Evolutionary conservation across 495 filamentous ascomycete species (phyloP).

Genomic region (Chlorociboria aeruginascens): DNA sequence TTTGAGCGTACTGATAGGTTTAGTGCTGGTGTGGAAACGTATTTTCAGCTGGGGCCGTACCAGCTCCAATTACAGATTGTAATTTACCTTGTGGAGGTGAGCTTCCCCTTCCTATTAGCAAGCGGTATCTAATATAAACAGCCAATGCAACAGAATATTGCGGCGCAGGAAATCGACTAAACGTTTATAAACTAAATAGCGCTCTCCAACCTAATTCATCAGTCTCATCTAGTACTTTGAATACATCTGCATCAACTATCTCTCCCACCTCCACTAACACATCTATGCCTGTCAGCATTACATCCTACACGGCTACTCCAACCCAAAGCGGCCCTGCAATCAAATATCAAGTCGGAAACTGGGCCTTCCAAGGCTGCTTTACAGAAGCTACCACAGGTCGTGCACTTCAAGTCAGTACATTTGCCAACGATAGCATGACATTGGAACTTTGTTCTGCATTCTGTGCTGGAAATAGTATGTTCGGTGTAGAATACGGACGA

Average conservation of each 20-base stretch:
- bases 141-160: conserved; percentile 23
- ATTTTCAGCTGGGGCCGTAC: conserved; percentile 19
- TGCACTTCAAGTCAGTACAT: conserved; percentile 1
- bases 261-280: background rate
- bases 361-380: conserved; percentile 31
- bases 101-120: conserved; percentile 12
- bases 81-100: conserved; percentile 33
- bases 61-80: conserved; percentile 9
- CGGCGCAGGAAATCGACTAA: conserved; percentile 13
- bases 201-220: background rate
- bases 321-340: conserved; percentile 9
- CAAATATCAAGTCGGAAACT: conserved; percentile 24
- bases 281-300: background rate
- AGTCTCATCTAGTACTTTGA: background rate
- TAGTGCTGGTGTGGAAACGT: conserved; percentile 20
- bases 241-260: background rate
- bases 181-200: conserved; percentile 5
- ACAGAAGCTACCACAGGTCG: conserved; percentile 25
- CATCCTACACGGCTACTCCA: background rate
- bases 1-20: too few relatives aligned
- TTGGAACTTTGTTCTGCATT: conserved; percentile 24
- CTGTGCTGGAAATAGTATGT: conserved; percentile 22
- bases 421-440: conserved; percentile 17
- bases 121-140: conserved; percentile 16
- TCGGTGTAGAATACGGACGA: conserved; percentile 26